Conservation (phyloP, 2,329 filamentous ascomycete genomes). For the Incumbomyces lentus region DNA sequence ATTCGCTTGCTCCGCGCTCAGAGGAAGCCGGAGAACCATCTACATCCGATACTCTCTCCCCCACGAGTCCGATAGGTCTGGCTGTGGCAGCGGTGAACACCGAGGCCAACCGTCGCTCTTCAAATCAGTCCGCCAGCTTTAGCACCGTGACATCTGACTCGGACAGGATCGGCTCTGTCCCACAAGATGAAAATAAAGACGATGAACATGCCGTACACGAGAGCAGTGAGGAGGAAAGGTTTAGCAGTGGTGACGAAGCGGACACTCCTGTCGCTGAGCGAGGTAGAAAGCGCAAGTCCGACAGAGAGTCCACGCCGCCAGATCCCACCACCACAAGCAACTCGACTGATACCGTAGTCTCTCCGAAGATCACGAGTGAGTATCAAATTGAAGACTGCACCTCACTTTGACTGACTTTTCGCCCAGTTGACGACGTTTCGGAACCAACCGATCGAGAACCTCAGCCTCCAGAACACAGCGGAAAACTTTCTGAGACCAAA, state of each 20-base stretch:
- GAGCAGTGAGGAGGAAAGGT: slow-evolving; percentile 21
- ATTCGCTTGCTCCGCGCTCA: no score
- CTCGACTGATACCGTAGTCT: not conserved
- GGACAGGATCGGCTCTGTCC: slow-evolving; percentile 41
- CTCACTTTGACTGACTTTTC: not conserved
- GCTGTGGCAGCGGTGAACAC: slow-evolving; percentile 12
- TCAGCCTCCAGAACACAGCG: slow-evolving; percentile 29
- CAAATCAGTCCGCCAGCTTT: slow-evolving; percentile 25
- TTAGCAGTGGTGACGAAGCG: slow-evolving; percentile 18
- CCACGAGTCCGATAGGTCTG: not conserved
- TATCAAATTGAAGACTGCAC: not conserved
- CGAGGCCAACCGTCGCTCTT: slow-evolving; percentile 11
- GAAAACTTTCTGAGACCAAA: slow-evolving; percentile 17
- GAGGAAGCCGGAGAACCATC: not conserved
- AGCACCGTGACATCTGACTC: slow-evolving; percentile 25
- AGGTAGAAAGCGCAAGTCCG: slow-evolving; percentile 39
- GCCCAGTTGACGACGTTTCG: slow-evolving; percentile 16
- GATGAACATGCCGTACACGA: slow-evolving; percentile 31
- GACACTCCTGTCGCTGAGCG: slow-evolving; percentile 59
- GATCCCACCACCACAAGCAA: not conserved
- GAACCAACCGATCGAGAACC: slow-evolving; percentile 24
- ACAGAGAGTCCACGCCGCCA: not conserved
- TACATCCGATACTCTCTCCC: not conserved
- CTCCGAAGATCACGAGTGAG: not conserved
- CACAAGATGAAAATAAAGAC: slow-evolving; percentile 67